Evolutionary conservation across 495 filamentous ascomycete species (phyloP).

Genomic region (Bacidia gigantensis): DNA sequence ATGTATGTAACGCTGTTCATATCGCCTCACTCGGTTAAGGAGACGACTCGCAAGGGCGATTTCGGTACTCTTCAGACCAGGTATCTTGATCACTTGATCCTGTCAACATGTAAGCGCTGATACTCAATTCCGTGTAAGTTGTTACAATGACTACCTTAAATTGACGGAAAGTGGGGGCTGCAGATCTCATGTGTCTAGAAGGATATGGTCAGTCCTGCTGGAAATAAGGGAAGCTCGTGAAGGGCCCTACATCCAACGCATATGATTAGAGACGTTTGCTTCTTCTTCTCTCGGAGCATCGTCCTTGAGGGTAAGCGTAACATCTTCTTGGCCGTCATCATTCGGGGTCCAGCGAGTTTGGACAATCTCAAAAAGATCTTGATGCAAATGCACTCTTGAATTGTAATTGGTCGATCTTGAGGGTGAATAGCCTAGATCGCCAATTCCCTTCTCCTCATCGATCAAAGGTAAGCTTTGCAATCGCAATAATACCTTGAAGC

Average conservation of each 20-base stretch:
- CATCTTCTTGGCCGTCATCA: background rate
- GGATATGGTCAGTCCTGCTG: background rate
- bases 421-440: background rate
- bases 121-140: background rate
- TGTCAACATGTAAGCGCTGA: background rate
- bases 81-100: background rate
- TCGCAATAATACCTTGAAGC: background rate
- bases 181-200: background rate
- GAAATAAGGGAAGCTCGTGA: background rate
- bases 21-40: background rate
- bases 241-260: background rate
- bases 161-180: background rate
- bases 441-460: background rate
- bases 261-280: background rate
- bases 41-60: background rate
- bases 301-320: background rate
- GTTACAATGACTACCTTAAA: background rate
- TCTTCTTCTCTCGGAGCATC: background rate
- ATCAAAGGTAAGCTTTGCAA: background rate
- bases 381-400: background rate
- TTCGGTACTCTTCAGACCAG: background rate
- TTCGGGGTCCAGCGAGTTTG: background rate
- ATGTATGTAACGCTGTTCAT: background rate
- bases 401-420: background rate
- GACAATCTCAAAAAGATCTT: background rate